phyloP scores from a whole-genome alignment of 2,329 filamentous ascomycete species.

The Pseudogymnoascus sp. region DNA sequence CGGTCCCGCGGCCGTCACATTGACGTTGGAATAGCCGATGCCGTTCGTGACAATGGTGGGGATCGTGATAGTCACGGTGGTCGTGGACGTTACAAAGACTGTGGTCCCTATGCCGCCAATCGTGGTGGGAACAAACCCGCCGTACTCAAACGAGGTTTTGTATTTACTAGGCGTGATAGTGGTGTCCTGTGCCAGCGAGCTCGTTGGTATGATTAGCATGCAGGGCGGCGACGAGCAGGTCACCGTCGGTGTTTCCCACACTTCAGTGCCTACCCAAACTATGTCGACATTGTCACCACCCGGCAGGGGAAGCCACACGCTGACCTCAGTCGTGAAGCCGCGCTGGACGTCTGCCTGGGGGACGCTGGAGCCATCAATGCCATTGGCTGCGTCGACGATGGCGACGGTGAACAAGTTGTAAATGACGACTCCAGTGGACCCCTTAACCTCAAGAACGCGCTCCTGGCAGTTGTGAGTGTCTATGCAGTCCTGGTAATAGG shows the following conservation, averaged over 20 bases:
- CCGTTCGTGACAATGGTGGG: not conserved
- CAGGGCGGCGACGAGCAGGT: constrained; percentile 16
- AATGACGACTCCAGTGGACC: constrained; percentile 16
- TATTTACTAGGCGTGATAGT: constrained; percentile 18
- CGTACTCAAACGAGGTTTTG: constrained; percentile 19
- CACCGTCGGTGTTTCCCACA: constrained; percentile 14
- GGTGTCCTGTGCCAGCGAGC: constrained; percentile 11
- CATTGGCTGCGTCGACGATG: constrained; percentile 15
- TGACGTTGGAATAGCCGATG: not conserved
- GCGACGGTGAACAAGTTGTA: constrained; percentile 21
- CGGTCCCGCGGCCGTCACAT: not conserved
- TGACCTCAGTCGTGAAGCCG: too few relatives aligned
- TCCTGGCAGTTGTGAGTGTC: constrained; percentile 41
- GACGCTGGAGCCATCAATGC: constrained; percentile 14
- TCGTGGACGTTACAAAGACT: not conserved
- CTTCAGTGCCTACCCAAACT: constrained; percentile 20
- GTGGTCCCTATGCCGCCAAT: not conserved
- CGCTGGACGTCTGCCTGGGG: constrained; percentile 22
- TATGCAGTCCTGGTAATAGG: constrained; percentile 45
- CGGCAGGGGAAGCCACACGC: constrained; percentile 15
- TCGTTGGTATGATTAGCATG: constrained; percentile 24
- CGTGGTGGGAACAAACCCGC: not conserved
- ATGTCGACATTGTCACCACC: constrained; percentile 20
- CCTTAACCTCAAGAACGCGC: constrained; percentile 16
- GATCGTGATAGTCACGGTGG: not conserved